These are phyloP conservation scores for Sarocladium strictum DNA, from an alignment of 2,329 filamentous ascomycete genomes.

Conservation along the genomic window DNA sequence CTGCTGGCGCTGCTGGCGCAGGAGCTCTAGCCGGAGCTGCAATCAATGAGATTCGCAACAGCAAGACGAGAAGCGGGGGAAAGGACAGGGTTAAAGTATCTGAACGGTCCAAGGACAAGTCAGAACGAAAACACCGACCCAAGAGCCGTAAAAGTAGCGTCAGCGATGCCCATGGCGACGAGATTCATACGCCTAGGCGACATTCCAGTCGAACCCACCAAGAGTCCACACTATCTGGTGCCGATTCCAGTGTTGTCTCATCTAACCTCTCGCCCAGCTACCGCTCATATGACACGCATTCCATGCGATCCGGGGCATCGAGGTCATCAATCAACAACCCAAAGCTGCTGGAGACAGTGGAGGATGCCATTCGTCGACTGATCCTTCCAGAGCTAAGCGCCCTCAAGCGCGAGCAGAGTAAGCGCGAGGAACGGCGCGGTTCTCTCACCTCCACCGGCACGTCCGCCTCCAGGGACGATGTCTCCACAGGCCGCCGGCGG, in stretches of 20 bases:
- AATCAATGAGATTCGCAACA: slow-evolving; percentile 36
- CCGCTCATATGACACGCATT: slow-evolving; percentile 49
- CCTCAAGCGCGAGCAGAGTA: slow-evolving; percentile 83
- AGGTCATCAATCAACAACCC: slow-evolving; percentile 86
- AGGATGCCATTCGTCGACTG: slow-evolving; percentile 83
- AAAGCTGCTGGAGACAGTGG: slow-evolving; percentile 82
- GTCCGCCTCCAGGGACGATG: slow-evolving; percentile 47
- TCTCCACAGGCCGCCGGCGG: slow-evolving; percentile 54
- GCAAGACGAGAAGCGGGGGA: slow-evolving; percentile 37
- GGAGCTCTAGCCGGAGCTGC: slow-evolving; percentile 30
- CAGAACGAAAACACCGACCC: slow-evolving; percentile 40
- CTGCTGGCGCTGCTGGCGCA: slow-evolving; percentile 25
- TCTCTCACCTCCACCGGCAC: slow-evolving; percentile 55
- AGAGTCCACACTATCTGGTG: slow-evolving; percentile 47
- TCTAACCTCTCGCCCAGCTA: slow-evolving; percentile 49
- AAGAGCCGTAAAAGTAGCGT: slow-evolving; percentile 46
- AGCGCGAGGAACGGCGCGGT: slow-evolving; percentile 62
- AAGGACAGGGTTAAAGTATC: slow-evolving; percentile 36
- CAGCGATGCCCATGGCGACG: slow-evolving; percentile 41
- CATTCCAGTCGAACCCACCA: slow-evolving; percentile 46
- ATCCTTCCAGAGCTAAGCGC: slow-evolving; percentile 90
- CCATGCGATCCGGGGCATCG: slow-evolving; percentile 43
- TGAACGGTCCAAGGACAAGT: slow-evolving; percentile 39
- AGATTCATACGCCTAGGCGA: slow-evolving; percentile 39
- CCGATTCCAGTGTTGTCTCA: slow-evolving; percentile 49